Evolutionary conservation across 805 yeast species (phyloP).

Genomic region (Candida khao-thaluensis): DNA sequence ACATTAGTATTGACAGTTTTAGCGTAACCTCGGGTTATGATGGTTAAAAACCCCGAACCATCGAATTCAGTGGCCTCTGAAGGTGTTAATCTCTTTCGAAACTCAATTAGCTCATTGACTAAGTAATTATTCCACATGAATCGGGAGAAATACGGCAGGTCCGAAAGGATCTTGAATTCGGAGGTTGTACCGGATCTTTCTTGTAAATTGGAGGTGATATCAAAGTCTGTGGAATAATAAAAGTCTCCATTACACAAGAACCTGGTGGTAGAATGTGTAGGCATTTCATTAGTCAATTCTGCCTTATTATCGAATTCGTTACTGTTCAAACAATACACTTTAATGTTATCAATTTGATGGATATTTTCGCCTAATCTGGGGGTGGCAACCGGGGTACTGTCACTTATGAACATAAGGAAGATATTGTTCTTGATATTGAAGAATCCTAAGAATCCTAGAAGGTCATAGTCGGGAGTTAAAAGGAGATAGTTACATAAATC

Average conservation of each 20-base stretch:
- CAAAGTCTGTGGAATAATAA: slow-evolving; percentile 88
- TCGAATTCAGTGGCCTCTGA: slow-evolving; percentile 45
- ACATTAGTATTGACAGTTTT: slow-evolving; percentile 40
- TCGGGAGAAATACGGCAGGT: slow-evolving; percentile 42
- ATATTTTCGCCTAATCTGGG: slow-evolving; percentile 56
- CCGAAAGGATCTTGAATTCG: slow-evolving; percentile 26
- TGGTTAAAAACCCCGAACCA: slow-evolving; percentile 44
- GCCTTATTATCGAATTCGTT: slow-evolving; percentile 49
- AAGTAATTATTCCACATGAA: slow-evolving; percentile 55
- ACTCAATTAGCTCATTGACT: slow-evolving; percentile 45
- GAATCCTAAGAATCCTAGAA: slow-evolving; percentile 64
- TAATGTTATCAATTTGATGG: slow-evolving; percentile 55
- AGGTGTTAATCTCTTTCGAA: slow-evolving; percentile 42
- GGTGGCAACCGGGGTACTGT: slow-evolving; percentile 54
- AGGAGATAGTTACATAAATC: slow-evolving; percentile 44
- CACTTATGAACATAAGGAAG: slow-evolving; percentile 59
- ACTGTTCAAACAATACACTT: slow-evolving; percentile 61
- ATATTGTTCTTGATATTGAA: slow-evolving; percentile 52
- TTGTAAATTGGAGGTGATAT: slow-evolving; percentile 81
- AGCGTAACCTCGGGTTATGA: slow-evolving; percentile 53
- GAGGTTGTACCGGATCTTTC: slow-evolving; percentile 42
- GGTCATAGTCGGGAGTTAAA: slow-evolving; percentile 33
- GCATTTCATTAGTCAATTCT: slow-evolving; percentile 24
- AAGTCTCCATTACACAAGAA: slow-evolving; percentile 84
- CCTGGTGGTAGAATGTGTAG: slow-evolving; percentile 46